Evolutionary conservation across 805 yeast species (phyloP).

Genomic region (Blastobotrys parvus): DNA sequence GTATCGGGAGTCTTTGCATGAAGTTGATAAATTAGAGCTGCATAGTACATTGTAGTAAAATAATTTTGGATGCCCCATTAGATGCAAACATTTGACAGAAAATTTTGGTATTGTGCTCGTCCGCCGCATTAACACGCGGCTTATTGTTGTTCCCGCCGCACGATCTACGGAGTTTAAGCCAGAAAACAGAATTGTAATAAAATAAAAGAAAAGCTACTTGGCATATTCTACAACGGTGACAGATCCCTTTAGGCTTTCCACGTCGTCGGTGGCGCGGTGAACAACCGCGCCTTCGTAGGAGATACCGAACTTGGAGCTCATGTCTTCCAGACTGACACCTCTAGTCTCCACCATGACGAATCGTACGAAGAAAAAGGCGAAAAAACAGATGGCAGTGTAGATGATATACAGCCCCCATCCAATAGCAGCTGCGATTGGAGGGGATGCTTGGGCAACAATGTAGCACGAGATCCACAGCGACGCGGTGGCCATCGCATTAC

Average conservation of each 20-base stretch:
- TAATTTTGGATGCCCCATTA: too few species aligned
- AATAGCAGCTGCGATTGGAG: slow-evolving; percentile 41
- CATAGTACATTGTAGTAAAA: too few species aligned
- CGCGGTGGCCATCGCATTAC: slow-evolving; percentile 61
- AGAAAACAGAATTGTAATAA: too few species aligned
- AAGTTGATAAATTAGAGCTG: too few species aligned
- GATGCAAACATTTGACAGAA: too few species aligned
- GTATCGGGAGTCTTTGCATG: neutral
- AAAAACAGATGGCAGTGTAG: slow-evolving; percentile 43
- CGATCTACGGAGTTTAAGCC: too few species aligned
- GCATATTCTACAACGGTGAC: neutral
- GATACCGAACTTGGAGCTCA: slow-evolving; percentile 6
- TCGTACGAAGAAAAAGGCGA: slow-evolving; percentile 37
- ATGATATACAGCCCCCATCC: slow-evolving; percentile 51
- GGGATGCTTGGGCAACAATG: slow-evolving; percentile 64
- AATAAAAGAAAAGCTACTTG: too few species aligned
- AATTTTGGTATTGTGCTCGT: too few species aligned
- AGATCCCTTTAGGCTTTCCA: neutral
- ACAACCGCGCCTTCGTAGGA: neutral
- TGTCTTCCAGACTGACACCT: slow-evolving; percentile 32
- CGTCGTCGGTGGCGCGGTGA: neutral
- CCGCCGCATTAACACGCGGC: too few species aligned
- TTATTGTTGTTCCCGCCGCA: too few species aligned
- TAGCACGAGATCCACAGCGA: slow-evolving; percentile 77
- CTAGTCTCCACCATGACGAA: slow-evolving; percentile 19